A percentile compares a stretch with the other conserved stretches of the same genome.
Evolutionary conservation across 768 basidiomycete genomes (phyloP).

Genomic region (Lenzites betulinus): DNA sequence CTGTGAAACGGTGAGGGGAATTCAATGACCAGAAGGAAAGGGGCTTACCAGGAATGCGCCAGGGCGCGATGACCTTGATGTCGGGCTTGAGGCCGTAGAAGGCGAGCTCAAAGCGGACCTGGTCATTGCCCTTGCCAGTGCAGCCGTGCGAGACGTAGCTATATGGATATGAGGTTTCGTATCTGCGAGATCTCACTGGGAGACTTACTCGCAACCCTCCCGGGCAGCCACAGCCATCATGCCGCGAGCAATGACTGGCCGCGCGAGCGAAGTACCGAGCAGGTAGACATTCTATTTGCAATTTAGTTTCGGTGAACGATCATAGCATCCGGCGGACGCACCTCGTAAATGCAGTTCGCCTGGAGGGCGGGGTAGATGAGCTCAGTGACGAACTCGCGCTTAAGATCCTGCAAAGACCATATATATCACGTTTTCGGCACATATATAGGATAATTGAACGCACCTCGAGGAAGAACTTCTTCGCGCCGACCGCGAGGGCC

Average conservation of each 20-base stretch:
- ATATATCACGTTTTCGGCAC: neutral
- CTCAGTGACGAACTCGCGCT: slow-evolving; percentile 92
- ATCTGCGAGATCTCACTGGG: neutral
- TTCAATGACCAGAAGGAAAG: neutral
- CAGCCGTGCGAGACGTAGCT: slow-evolving; percentile 98
- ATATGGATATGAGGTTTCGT: neutral
- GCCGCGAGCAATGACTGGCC: slow-evolving; percentile 97
- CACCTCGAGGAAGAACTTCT: slow-evolving; percentile 92
- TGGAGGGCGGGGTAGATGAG: slow-evolving; percentile 98
- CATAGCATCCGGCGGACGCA: slow-evolving; percentile 31
- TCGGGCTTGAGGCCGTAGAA: slow-evolving; percentile 98
- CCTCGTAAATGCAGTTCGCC: slow-evolving; percentile 99
- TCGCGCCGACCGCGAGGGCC: slow-evolving; percentile 89
- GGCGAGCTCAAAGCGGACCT: slow-evolving; percentile 98
- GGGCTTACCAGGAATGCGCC: slow-evolving; percentile 85
- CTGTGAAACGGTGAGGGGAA: slow-evolving; percentile 40
- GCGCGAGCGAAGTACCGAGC: slow-evolving; percentile 95
- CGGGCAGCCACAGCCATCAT: slow-evolving; percentile 93
- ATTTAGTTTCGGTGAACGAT: neutral
- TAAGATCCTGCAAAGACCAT: slow-evolving; percentile 69
- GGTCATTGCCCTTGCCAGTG: slow-evolving; percentile 99
- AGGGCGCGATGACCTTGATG: slow-evolving; percentile 98
- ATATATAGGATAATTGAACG: neutral
- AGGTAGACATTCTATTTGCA: slow-evolving; percentile 83
- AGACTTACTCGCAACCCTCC: slow-evolving; percentile 92